Percentiles rank a stretch among this genome's conserved stretches.
These are phyloP conservation scores for Cyberlindnera nakhonratchasimensis DNA, from an alignment of 805 yeast species.

Conservation along the genomic window DNA sequence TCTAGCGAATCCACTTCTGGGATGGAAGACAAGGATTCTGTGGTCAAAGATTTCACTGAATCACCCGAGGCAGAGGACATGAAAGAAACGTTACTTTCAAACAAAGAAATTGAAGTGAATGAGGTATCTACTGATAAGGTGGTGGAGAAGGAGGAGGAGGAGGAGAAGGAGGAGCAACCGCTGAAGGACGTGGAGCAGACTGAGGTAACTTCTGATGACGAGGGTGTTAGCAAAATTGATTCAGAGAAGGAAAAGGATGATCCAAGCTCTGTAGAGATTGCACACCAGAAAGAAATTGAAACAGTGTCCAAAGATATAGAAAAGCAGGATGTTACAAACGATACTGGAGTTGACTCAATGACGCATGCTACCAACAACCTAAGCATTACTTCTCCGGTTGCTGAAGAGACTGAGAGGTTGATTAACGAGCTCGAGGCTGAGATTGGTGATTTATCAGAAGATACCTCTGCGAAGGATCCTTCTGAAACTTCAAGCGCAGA, in stretches of 20 bases:
- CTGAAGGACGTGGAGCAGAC: neutral
- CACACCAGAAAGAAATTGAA: neutral
- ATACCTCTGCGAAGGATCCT: neutral
- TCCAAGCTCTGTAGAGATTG: too few relatives aligned
- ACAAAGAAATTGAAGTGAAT: neutral
- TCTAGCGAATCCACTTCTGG: slow-evolving; percentile 1
- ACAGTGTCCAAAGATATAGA: neutral
- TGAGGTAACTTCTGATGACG: neutral
- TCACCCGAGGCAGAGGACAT: too few relatives aligned
- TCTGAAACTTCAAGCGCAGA: neutral
- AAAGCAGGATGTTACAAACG: neutral
- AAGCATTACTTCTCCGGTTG: slow-evolving; percentile 2
- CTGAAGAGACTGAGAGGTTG: slow-evolving; percentile 25
- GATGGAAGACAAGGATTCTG: too few relatives aligned
- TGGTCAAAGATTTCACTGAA: too few relatives aligned
- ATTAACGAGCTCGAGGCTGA: slow-evolving; percentile 23
- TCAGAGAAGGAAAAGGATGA: neutral
- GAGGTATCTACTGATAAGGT: neutral
- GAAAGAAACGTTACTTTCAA: too few relatives aligned
- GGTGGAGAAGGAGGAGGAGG: slow-evolving; percentile 2
- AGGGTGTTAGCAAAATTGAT: neutral
- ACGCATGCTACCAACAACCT: neutral
- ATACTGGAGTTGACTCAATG: neutral
- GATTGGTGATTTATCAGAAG: slow-evolving; percentile 5
- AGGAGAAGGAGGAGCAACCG: neutral